These are phyloP conservation scores for Colletotrichum echinochloae DNA, from an alignment of 2,329 filamentous ascomycete genomes.

Conservation along the genomic window DNA sequence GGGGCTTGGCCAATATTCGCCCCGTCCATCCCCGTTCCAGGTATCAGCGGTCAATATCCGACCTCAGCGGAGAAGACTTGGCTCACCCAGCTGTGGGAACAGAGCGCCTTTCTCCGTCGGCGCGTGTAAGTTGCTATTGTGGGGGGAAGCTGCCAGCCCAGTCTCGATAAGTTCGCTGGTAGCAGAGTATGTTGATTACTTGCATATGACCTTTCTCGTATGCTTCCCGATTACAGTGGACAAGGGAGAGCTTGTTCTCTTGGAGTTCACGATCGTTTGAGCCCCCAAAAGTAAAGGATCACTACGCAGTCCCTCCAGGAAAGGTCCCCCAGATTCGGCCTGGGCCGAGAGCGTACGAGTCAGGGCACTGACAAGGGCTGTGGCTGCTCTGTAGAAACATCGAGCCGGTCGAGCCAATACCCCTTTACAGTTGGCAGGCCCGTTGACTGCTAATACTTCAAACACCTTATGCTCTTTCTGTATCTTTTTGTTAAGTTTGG, in stretches of 20 bases:
- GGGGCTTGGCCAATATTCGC: neutral
- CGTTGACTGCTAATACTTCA: too few relatives aligned
- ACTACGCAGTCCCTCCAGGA: neutral
- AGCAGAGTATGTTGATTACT: fast-evolving
- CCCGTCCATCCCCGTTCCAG: neutral
- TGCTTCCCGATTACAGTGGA: neutral
- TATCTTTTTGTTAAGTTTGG: neutral
- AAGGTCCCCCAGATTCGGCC: neutral
- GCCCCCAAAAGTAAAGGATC: neutral
- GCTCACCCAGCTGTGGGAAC: neutral
- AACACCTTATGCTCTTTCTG: neutral
- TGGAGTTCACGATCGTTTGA: neutral
- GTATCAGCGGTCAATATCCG: neutral
- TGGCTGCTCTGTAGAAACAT: neutral
- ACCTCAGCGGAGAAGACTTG: neutral
- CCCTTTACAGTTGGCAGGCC: neutral
- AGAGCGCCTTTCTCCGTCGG: neutral
- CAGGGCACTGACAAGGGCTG: neutral
- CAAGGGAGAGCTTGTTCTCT: neutral
- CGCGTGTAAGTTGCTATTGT: too few relatives aligned
- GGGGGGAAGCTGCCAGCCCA: neutral
- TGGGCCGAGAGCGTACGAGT: conserved; percentile 1
- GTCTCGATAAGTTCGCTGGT: neutral
- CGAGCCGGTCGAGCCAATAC: too few relatives aligned
- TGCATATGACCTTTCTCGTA: neutral